phyloP scores from a whole-genome alignment of 352 stramenopile genomes.

The Pythium periplocum region DNA sequence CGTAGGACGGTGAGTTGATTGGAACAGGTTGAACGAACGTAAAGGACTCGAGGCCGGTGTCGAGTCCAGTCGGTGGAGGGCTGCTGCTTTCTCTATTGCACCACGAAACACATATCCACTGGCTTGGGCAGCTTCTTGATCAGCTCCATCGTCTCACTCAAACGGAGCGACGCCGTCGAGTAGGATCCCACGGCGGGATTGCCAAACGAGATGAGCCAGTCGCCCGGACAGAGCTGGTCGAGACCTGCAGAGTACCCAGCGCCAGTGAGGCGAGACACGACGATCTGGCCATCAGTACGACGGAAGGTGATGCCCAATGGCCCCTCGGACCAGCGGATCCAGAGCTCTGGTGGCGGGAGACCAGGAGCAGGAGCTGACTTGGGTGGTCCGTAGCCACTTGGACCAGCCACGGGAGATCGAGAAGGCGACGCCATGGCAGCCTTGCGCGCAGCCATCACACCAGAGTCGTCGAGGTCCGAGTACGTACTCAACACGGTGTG shows the following conservation, averaged over 20 bases:
- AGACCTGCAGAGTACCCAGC: slow-evolving; percentile 58
- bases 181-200: slow-evolving; percentile 22
- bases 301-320: slow-evolving; percentile 80
- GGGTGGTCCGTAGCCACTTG: neutral
- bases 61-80: too few species aligned
- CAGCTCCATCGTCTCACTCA: slow-evolving; percentile 78
- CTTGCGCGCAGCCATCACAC: slow-evolving; percentile 22
- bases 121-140: slow-evolving; percentile 73
- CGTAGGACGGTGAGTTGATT: neutral
- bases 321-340: slow-evolving; percentile 66
- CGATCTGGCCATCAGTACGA: slow-evolving; percentile 68
- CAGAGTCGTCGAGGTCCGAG: slow-evolving; percentile 66
- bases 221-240: slow-evolving; percentile 56
- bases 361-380: neutral
- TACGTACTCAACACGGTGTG: slow-evolving; percentile 49
- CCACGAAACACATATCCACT: slow-evolving; percentile 74
- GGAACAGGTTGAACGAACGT: too few species aligned
- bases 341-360: slow-evolving; percentile 49
- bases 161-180: slow-evolving; percentile 45
- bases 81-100: slow-evolving; percentile 29
- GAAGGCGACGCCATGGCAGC: neutral
- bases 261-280: slow-evolving; percentile 69
- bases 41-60: too few species aligned
- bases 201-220: slow-evolving; percentile 80
- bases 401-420: neutral